A percentile compares a stretch with the other conserved stretches of the same genome.
phyloP scores from a whole-genome alignment of 208 protist species.

The Jaenimonas drosophilae region DNA sequence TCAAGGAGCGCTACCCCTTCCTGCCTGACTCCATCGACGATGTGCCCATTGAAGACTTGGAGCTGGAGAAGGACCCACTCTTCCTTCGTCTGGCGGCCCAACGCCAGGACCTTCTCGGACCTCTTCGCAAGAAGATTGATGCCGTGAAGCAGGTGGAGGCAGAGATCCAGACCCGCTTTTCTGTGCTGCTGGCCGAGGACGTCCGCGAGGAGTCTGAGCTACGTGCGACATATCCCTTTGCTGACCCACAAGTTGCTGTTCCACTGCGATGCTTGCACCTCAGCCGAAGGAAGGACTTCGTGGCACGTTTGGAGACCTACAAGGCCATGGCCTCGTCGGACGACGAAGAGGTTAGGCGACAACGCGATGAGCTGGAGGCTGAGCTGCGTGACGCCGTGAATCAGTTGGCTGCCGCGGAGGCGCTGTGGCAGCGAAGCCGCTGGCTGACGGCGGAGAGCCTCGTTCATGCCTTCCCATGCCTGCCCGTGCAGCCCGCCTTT shows the following conservation, averaged over 20 bases:
- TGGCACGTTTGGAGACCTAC: conserved; percentile 16
- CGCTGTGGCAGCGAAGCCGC: conserved; percentile 13
- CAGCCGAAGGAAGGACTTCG: conserved; percentile 14
- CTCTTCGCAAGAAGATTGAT: conserved; percentile 23
- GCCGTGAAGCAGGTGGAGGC: conserved; percentile 34
- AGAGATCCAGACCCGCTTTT: conserved; percentile 27
- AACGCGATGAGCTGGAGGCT: background rate
- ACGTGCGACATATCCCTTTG: conserved; percentile 21
- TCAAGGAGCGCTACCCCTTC: conserved; percentile 47
- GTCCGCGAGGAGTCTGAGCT: conserved; percentile 21
- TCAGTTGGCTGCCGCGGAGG: conserved; percentile 5
- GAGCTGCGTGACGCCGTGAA: conserved; percentile 4
- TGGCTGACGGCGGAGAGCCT: too few species aligned
- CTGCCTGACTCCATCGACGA: conserved; percentile 30
- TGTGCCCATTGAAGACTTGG: conserved; percentile 29
- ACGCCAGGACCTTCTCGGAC: conserved; percentile 37
- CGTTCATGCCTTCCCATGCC: too few species aligned
- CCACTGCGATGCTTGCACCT: conserved; percentile 28
- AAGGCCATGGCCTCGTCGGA: conserved; percentile 1
- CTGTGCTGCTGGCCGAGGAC: conserved; percentile 19
- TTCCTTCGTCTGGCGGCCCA: conserved; percentile 50
- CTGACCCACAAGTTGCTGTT: conserved; percentile 20
- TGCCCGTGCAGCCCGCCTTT: too few species aligned
- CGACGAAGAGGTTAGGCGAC: background rate
- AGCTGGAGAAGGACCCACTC: conserved; percentile 34